Evolutionary conservation across 2,329 filamentous ascomycete genomes (phyloP), one percentile per base, ranked within the genome.

Genomic region (Scorias spongiosa): DNA sequence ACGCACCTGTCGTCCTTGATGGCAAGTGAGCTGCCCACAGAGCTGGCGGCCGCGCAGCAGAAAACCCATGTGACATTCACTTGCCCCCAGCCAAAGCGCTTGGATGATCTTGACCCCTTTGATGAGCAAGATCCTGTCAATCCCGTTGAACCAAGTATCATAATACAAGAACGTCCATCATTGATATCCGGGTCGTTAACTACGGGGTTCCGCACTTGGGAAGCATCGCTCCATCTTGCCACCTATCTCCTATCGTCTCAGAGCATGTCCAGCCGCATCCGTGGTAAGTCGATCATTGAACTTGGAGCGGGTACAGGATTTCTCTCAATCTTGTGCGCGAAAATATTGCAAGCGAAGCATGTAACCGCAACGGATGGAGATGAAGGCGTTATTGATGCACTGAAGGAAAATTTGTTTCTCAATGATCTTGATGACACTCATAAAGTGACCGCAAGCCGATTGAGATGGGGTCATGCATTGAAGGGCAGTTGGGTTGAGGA

Each of bases 131-230:
- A 37, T 9, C 46, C 52, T 4, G 46, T 49, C 14, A 40, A 47
- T 37, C 47, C 44, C 3, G 28, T 52, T 9, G 59, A 61, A 39
- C 55, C 53, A 7, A 56, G 48, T 11, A 46, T 87, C 45, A 81
- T 77, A 1, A 65, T 87, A 1, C 69, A 83, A 11, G 84, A 88
- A 62, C 78, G 78, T 29, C 74, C 77, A 2, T 72, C 72, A 28
- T 69, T 88, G 26, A 75, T 89, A 40, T 77, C 81, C 1, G 79
- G 78, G 2, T 71, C 71, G 0, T 81, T 82, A 1, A 87, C 81
- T 1, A 89, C 84, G 0, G 84, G 84, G 1, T 69, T 84, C 18
- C 74, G 84, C 29, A 89, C 84, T 0, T 91, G 84, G 84, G 84
- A 89, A 59, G 84, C 84, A 1, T 78, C 81, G 1, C 65, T 89